phyloP scores from a whole-genome alignment of 1,139 yeast genomes.

The Pneumocystis jirovecii region DNA sequence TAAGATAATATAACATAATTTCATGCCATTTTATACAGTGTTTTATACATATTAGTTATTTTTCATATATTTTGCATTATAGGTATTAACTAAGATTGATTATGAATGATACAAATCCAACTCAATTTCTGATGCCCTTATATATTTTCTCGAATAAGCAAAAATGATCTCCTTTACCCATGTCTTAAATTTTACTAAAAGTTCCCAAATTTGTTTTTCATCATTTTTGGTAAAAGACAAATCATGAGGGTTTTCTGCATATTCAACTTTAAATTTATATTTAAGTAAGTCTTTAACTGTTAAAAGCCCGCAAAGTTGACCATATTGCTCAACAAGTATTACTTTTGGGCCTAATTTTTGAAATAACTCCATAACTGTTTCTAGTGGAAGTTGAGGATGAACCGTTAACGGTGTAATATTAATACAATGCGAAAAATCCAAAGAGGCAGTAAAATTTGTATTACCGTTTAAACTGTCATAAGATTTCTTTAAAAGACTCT shows the following conservation, averaged over 20 bases:
- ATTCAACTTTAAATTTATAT: constrained; percentile 24
- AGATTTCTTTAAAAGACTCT: neutral
- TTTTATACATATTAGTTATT: neutral
- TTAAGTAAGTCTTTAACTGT: constrained; percentile 55
- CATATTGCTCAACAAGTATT: constrained; percentile 46
- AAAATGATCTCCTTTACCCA: neutral
- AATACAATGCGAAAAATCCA: constrained; percentile 34
- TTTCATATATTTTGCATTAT: neutral
- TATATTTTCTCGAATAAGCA: neutral
- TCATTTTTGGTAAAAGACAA: neutral
- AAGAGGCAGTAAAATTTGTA: constrained; percentile 4
- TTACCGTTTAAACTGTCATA: neutral
- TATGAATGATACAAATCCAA: neutral
- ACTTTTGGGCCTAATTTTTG: constrained; percentile 68
- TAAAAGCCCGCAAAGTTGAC: constrained; percentile 42
- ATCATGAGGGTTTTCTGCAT: constrained; percentile 2
- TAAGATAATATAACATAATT: neutral
- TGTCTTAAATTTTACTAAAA: neutral
- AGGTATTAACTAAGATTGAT: neutral
- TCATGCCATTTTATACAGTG: neutral
- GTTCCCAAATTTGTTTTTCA: neutral
- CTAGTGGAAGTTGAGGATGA: constrained; percentile 40
- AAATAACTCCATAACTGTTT: constrained; percentile 53
- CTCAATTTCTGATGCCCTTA: neutral
- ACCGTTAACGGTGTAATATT: constrained; percentile 54